Conservation (phyloP, 73 alveolate species). For the Paramecium sexaurelia region DNA sequence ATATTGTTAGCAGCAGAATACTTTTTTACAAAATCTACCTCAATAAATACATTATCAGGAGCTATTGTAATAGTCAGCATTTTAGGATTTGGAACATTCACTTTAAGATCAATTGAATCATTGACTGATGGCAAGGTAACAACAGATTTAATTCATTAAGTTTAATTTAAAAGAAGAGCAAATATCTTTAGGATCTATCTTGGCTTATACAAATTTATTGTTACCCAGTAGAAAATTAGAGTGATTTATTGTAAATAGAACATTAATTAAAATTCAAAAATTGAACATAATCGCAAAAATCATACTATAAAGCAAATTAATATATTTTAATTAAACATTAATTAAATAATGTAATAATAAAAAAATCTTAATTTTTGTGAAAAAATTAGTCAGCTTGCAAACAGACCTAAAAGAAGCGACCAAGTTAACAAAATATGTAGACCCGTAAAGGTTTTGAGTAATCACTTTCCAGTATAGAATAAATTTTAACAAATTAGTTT, state of each 20-base stretch:
- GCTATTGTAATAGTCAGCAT: not conserved
- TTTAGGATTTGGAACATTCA: slow-evolving; percentile 3
- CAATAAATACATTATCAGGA: not conserved
- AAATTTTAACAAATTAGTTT: not conserved
- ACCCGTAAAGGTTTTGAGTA: not conserved
- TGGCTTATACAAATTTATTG: not conserved
- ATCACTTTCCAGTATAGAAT: not conserved
- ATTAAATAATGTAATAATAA: not conserved
- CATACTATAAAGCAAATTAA: not conserved
- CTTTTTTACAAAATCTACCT: not conserved
- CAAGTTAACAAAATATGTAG: not conserved
- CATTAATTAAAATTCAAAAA: not conserved
- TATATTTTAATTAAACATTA: not conserved
- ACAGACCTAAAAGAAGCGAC: not conserved
- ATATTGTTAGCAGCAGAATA: not conserved
- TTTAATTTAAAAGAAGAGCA: not conserved
- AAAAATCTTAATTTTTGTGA: not conserved
- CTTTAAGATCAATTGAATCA: not conserved
- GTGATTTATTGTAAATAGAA: not conserved
- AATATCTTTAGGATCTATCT: not conserved
- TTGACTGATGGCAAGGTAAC: not conserved
- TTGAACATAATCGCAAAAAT: not conserved
- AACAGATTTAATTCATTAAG: not conserved
- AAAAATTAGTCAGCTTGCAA: not conserved
- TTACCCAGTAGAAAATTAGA: not conserved